phyloP scores from a whole-genome alignment of 2,329 filamentous ascomycete species.

The Penicillium sclerotiorum region DNA sequence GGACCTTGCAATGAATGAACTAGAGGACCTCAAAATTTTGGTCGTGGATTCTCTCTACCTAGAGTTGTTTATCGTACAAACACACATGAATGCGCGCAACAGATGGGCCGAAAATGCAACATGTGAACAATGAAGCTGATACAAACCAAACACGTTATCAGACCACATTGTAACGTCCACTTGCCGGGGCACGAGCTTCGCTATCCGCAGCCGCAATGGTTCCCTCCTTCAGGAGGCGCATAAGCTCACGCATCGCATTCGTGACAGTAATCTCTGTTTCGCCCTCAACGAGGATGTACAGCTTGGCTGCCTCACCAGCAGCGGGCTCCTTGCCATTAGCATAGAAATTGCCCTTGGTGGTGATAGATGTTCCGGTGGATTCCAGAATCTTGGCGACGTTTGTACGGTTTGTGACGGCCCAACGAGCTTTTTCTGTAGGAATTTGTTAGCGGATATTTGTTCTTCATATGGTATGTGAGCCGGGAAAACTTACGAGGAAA shows the following conservation, averaged over 20 bases:
- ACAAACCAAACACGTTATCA: background rate
- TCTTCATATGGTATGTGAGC: background rate
- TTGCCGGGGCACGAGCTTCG: slow-evolving; percentile 75
- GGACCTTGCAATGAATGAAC: too few species aligned
- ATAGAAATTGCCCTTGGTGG: slow-evolving; percentile 94
- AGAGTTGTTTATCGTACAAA: too few species aligned
- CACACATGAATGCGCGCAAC: too few species aligned
- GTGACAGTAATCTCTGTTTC: slow-evolving; percentile 93
- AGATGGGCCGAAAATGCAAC: too few species aligned
- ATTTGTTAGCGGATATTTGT: slow-evolving; percentile 12
- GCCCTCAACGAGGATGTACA: slow-evolving; percentile 97
- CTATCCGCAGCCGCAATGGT: slow-evolving; percentile 86
- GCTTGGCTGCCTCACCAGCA: slow-evolving; percentile 77
- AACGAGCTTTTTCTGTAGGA: slow-evolving; percentile 78
- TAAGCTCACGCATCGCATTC: slow-evolving; percentile 86
- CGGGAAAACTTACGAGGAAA: slow-evolving; percentile 69
- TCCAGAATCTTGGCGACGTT: slow-evolving; percentile 99
- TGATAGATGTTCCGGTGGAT: slow-evolving; percentile 91
- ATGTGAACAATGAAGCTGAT: background rate
- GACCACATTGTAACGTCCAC: slow-evolving; percentile 84
- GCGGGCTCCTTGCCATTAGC: slow-evolving; percentile 76
- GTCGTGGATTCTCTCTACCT: too few species aligned
- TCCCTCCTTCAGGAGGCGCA: slow-evolving; percentile 83
- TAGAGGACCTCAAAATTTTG: too few species aligned
- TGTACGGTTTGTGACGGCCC: slow-evolving; percentile 97